Conservation (phyloP, 176 grass and related monocot species). For the Cenchrus americanus region DNA sequence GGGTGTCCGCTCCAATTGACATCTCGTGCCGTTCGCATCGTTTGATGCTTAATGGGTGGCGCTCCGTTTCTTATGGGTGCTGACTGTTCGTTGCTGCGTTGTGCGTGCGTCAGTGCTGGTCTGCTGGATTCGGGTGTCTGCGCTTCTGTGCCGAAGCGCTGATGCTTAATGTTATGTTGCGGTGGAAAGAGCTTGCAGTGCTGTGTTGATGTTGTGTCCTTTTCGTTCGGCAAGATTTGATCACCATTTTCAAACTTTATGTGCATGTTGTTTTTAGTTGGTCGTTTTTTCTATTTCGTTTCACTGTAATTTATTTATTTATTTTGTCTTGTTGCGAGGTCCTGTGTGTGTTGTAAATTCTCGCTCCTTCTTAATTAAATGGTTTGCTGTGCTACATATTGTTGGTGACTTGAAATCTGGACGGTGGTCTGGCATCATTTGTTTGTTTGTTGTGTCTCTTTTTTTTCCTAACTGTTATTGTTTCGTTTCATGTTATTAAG, state of each 20-base stretch:
- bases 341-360: too few species aligned
- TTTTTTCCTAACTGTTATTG: not conserved
- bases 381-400: not conserved
- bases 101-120: not conserved
- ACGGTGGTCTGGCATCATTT: not conserved
- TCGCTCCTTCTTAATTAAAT: not conserved
- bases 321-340: too few species aligned
- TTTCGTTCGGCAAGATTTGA: not conserved
- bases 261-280: not conserved
- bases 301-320: too few species aligned
- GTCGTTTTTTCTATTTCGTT: too few species aligned
- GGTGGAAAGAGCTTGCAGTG: not conserved
- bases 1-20: not conserved
- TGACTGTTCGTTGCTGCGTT: not conserved
- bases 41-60: too few species aligned
- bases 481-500: constrained; percentile 9
- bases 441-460: not conserved
- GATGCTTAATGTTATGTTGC: not conserved
- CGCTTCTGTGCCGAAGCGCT: not conserved
- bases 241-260: not conserved
- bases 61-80: not conserved
- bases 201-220: not conserved
- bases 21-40: not conserved
- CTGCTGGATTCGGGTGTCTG: not conserved
- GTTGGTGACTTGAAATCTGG: not conserved